A percentile compares a stretch with the other conserved stretches of the same genome.
phyloP scores from a whole-genome alignment of 2,329 filamentous ascomycete species.

The Escovopsis sp. region DNA sequence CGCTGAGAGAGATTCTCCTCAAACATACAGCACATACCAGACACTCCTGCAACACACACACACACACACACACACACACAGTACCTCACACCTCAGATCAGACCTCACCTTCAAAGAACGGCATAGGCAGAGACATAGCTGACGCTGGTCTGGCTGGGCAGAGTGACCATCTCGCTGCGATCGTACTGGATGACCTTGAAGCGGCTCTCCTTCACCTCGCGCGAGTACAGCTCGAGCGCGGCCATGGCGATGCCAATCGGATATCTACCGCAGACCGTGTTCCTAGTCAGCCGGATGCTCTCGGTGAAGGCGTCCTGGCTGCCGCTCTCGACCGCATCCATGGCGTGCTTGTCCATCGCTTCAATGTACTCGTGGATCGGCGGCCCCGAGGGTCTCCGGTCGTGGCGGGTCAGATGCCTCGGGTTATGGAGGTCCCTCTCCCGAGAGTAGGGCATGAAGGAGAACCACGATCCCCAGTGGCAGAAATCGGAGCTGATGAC shows the following conservation, averaged over 20 bases:
- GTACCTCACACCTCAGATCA: not conserved
- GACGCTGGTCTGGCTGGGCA: conserved; percentile 64
- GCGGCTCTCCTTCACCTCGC: conserved; percentile 27
- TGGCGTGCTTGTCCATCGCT: conserved; percentile 63
- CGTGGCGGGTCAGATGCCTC: conserved; percentile 21
- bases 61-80: too few species aligned
- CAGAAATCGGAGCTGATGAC: conserved; percentile 93
- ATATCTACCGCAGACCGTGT: conserved; percentile 89
- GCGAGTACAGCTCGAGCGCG: conserved; percentile 52
- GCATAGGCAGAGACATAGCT: conserved; percentile 93
- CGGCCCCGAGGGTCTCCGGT: conserved; percentile 21
- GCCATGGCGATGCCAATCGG: conserved; percentile 91
- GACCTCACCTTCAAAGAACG: conserved; percentile 33
- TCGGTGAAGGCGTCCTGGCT: conserved; percentile 54
- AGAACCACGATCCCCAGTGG: conserved; percentile 79
- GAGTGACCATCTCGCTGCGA: conserved; percentile 60
- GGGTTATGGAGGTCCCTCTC: conserved; percentile 25
- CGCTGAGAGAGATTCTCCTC: too few species aligned
- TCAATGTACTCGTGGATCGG: conserved; percentile 77
- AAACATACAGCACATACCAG: too few species aligned
- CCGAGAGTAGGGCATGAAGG: conserved; percentile 60
- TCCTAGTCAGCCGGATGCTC: conserved; percentile 57
- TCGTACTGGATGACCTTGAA: conserved; percentile 82
- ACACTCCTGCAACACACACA: too few species aligned
- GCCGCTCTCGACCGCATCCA: conserved; percentile 71